These are phyloP conservation scores for Kwoniella bestiolae DNA, from an alignment of 768 basidiomycete species.

Conservation along the genomic window DNA sequence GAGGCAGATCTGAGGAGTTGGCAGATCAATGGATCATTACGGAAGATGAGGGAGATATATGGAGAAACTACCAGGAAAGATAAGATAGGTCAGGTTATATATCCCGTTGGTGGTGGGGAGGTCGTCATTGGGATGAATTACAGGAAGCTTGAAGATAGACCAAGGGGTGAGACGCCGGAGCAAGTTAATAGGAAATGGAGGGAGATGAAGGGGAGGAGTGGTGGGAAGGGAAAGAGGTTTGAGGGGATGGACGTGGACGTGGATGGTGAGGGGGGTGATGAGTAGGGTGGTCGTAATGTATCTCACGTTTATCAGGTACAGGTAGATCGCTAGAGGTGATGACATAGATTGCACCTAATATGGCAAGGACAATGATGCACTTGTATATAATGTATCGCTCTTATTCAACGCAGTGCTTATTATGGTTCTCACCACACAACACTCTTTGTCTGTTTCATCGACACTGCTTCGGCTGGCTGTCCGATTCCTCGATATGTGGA, in stretches of 20 bases:
- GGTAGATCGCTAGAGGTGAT: no score
- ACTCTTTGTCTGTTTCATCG: no score
- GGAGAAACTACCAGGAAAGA: conserved; percentile 58
- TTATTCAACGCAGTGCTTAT: no score
- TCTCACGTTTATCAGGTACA: no score
- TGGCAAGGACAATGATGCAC: no score
- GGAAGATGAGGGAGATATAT: conserved; percentile 69
- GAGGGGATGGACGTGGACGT: conserved; percentile 17
- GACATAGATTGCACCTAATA: no score
- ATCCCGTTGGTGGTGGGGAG: conserved; percentile 74
- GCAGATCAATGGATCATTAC: conserved; percentile 68
- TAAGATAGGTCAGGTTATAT: conserved; percentile 60
- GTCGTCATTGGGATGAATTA: conserved; percentile 69
- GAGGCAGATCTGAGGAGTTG: conserved; percentile 61
- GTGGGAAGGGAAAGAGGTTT: conserved; percentile 14
- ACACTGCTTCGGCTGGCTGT: no score
- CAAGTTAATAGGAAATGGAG: conserved; percentile 80
- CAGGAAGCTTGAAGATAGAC: conserved; percentile 68
- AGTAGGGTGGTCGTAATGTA: no score
- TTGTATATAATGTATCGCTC: no score
- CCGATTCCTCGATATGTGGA: no score
- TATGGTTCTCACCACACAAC: no score
- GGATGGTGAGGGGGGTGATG: neutral
- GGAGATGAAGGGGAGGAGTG: conserved; percentile 56
- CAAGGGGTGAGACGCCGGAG: conserved; percentile 72